Evolutionary conservation across 208 protist species (phyloP), one percentile per base, ranked within the genome.

Genomic region (Trypanosoma cruzi): DNA sequence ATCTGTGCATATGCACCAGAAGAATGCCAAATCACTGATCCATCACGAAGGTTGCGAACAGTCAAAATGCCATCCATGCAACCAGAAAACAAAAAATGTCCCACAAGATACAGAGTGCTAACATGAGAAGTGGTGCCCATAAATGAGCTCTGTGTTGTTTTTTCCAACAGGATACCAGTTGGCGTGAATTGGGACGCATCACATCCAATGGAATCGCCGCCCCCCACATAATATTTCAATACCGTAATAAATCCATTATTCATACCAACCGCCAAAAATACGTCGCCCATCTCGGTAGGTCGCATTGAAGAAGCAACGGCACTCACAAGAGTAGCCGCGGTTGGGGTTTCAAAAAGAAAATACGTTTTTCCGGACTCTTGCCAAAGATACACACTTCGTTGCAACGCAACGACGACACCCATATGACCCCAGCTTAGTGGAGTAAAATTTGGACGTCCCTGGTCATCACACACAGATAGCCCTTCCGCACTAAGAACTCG

Each of bases 81-180:
- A 52, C 73, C 77, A 13, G 61, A 48, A 55, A 76, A 82, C 7
- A 82, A 55, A 16, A 26, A 29, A 61, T 78, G 44, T 31, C 48
- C 59, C 14, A 82, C 68, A 29, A 82, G 37, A 37, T 82, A 64
- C 52, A 82, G 1, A 11, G 77, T 73, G 59, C 65, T 81, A n/a
- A 73, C 48, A 42, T 69, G 61, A 46, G 32, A 46, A 4, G 22
- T 34, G 37, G 61, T 31, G 32, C 68, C 58, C 32, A n/a, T 56
- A 28, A 77, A 58, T 5, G 62, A 26, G 6, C 52, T 26, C 26
- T 40, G 31, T 22, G 11, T 52, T 52, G 42, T 29, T 40, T 53
- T 18, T 16, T 52, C 55, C 37, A 32, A 60, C 4, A 56, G 4
- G 13, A 57, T 22, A 29, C 57, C 58, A 32, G 3, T 26, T 14